Evolutionary conservation across 2,329 filamentous ascomycete species (phyloP).

Genomic region (Colletotrichum neosansevieriae): DNA sequence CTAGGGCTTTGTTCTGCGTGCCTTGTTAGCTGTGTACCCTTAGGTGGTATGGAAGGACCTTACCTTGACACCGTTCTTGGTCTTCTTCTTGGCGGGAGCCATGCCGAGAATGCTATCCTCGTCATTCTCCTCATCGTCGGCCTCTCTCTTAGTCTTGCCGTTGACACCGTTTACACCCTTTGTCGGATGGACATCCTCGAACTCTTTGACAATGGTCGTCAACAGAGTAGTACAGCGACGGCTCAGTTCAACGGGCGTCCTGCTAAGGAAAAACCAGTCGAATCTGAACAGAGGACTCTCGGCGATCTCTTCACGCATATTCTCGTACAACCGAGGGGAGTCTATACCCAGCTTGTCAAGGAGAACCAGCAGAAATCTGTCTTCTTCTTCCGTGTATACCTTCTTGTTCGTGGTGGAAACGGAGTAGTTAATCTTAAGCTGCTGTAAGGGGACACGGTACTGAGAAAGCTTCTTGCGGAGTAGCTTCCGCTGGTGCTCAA

Average conservation of each 20-base stretch:
- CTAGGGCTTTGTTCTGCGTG: constrained; percentile 88
- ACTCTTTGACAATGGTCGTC: constrained; percentile 94
- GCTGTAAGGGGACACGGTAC: constrained; percentile 96
- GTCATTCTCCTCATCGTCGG: constrained; percentile 85
- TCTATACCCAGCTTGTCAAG: constrained; percentile 94
- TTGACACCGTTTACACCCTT: constrained; percentile 71
- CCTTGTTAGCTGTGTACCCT: constrained; percentile 16
- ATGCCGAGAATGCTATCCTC: constrained; percentile 84
- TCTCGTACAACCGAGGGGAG: constrained; percentile 89
- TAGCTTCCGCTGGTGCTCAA: constrained; percentile 92
- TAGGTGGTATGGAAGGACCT: constrained; percentile 46
- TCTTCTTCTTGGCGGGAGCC: constrained; percentile 93
- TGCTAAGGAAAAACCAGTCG: constrained; percentile 98
- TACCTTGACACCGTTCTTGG: constrained; percentile 90
- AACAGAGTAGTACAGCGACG: constrained; percentile 93
- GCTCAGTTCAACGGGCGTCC: constrained; percentile 92
- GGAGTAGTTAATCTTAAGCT: constrained; percentile 98
- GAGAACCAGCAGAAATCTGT: constrained; percentile 93
- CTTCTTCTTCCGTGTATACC: constrained; percentile 98
- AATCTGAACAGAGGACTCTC: constrained; percentile 96
- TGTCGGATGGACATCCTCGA: constrained; percentile 74
- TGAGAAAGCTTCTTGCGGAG: constrained; percentile 94
- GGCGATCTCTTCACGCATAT: constrained; percentile 96
- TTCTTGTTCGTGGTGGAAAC: constrained; percentile 99
- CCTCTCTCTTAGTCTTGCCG: constrained; percentile 79